phyloP scores from a whole-genome alignment of 768 basidiomycete species.

The Lactarius vividus region DNA sequence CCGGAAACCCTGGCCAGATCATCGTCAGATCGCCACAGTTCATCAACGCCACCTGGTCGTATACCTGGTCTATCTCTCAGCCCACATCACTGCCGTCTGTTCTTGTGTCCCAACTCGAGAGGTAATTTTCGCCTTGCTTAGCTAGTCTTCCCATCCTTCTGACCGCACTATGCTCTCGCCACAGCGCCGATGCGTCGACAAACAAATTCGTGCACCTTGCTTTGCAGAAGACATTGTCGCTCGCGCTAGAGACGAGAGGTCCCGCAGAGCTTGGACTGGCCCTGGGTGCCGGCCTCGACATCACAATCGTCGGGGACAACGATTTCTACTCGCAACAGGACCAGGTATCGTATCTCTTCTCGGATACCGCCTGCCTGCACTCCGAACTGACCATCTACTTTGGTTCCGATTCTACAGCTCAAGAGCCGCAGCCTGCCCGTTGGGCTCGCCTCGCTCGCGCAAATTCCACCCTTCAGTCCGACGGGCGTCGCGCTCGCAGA shows the following conservation, averaged over 20 bases:
- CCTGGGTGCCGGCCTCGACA: conserved; percentile 59
- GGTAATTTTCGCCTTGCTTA: conserved; percentile 7
- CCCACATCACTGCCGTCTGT: conserved; percentile 23
- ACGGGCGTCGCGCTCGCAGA: conserved; percentile 66
- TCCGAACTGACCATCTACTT: background rate
- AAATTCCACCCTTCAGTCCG: conserved; percentile 72
- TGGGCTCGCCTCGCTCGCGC: conserved; percentile 58
- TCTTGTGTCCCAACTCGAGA: conserved; percentile 33
- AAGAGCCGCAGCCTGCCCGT: conserved; percentile 57
- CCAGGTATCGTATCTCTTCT: conserved; percentile 50
- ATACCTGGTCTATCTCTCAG: conserved; percentile 48
- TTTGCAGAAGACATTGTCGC: conserved; percentile 68
- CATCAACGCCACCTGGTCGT: conserved; percentile 72
- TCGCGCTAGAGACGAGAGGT: conserved; percentile 61
- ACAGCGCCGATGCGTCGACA: conserved; percentile 35
- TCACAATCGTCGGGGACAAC: conserved; percentile 88
- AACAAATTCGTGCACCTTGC: conserved; percentile 96
- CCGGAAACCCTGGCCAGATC: conserved; percentile 46
- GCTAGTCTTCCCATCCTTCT: background rate
- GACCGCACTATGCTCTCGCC: background rate
- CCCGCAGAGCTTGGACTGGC: conserved; percentile 40
- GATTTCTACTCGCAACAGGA: conserved; percentile 96
- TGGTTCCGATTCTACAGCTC: conserved; percentile 46
- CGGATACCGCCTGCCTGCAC: background rate
- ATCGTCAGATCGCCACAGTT: conserved; percentile 91